These are phyloP conservation scores for Angomonas ambiguus DNA, from an alignment of 208 protist species.

Conservation along the genomic window DNA sequence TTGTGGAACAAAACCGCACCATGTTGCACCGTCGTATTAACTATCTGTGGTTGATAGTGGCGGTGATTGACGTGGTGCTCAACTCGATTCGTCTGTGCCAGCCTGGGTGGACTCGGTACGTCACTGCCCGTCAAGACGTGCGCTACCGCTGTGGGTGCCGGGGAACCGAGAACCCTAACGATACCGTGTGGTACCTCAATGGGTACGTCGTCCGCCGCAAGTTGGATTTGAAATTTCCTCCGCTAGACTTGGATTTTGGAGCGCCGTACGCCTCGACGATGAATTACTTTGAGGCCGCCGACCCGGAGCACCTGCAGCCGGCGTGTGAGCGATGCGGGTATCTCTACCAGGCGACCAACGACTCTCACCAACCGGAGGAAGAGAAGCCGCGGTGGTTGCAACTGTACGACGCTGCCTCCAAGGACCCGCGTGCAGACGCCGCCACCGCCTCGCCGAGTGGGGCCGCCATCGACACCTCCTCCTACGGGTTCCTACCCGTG, in stretches of 20 bases:
- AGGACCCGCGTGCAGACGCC: not conserved
- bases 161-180: slow-evolving; percentile 25
- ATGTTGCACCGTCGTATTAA: slow-evolving; percentile 47
- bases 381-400: slow-evolving; percentile 36
- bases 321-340: slow-evolving; percentile 70
- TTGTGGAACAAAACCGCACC: slow-evolving; percentile 56
- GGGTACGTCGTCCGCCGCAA: slow-evolving; percentile 59
- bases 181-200: slow-evolving; percentile 39
- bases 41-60: slow-evolving; percentile 64
- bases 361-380: slow-evolving; percentile 16
- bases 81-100: slow-evolving; percentile 70
- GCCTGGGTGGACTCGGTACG: slow-evolving; percentile 66
- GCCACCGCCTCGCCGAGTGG: not conserved
- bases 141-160: slow-evolving; percentile 56
- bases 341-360: slow-evolving; percentile 34
- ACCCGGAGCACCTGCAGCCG: slow-evolving; percentile 57
- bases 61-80: slow-evolving; percentile 66
- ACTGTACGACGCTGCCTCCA: slow-evolving; percentile 24
- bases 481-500: slow-evolving; percentile 50
- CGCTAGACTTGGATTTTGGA: slow-evolving; percentile 80
- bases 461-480: not conserved
- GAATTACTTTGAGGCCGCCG: slow-evolving; percentile 74
- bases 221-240: slow-evolving; percentile 61
- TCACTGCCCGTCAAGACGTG: slow-evolving; percentile 55
- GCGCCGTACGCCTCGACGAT: slow-evolving; percentile 59